phyloP scores from a whole-genome alignment of 306 rosid genomes.

The Cucurbita argyrosperma region DNA sequence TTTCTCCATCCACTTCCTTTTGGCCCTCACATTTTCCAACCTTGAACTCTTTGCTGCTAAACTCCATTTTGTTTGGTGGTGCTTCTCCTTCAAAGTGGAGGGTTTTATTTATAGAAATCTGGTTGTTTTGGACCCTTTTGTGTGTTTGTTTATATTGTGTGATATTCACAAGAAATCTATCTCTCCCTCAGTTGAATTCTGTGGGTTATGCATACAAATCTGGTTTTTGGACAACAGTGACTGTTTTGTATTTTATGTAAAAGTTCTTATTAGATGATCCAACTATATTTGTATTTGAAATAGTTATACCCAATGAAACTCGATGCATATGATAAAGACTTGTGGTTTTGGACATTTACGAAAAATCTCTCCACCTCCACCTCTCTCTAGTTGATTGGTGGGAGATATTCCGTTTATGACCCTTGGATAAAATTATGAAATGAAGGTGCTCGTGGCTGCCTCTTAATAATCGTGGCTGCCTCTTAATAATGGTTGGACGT shows the following conservation, averaged over 20 bases:
- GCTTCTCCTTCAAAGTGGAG: not conserved
- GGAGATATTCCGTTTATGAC: too few relatives aligned
- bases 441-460: not conserved
- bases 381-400: too few relatives aligned
- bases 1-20: conserved; percentile 61
- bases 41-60: conserved; percentile 38
- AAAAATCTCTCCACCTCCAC: too few relatives aligned
- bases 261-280: not conserved
- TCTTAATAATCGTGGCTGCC: not conserved
- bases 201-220: not conserved
- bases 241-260: not conserved
- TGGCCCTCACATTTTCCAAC: conserved; percentile 65
- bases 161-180: not conserved
- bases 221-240: not conserved
- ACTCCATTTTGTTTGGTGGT: conserved; percentile 25
- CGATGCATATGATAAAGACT: not conserved
- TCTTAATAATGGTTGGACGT: too few relatives aligned
- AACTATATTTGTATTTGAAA: not conserved
- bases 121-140: not conserved
- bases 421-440: not conserved
- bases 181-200: not conserved
- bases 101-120: not conserved
- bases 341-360: not conserved
- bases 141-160: not conserved
- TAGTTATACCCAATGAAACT: not conserved